Base-by-base conservation (phyloP, 2,329 filamentous ascomycete genomes). In the Aspergillus glaucus region DNA sequence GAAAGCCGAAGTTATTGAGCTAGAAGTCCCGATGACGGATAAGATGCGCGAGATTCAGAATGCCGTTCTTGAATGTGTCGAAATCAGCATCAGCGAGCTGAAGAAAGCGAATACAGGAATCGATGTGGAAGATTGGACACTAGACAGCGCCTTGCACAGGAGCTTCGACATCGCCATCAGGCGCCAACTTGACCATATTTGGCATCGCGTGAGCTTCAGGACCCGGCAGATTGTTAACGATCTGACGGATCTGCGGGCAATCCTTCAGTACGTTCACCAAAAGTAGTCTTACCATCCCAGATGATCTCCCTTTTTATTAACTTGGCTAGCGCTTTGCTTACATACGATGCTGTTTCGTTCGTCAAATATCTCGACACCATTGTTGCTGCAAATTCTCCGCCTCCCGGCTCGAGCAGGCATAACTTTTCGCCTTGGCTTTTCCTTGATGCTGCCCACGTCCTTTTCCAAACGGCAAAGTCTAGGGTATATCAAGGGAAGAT, bases 361-460 rank as follows among this genome's bases (percentile, higher is more conserved):
- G 81, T 95, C 52, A 88, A 92, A 63, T 92, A 95, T 65, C 79
- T 98, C 4, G 93, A 98, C 65, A 96, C 90, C 0, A 92, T 98
- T 43, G 82, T 95, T 44, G 89, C 92, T 8, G 88, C 91, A 0
- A 90, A 95, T 62, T 87, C 88, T 43, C 91, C 93, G 4, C 86
- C 88, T 1, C 87, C 90, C 7, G 91, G 90, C 0, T 92, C 90
- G 2, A 95, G 84, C 2, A 82, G 85, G 54, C 88, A 95, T 62
- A 91, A 85, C 30, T 89, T 95, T 60, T 94, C 91, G 0, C 93
- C 93, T 0, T 98, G 93, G 93, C 76, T 98, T 28, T 97, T 96
- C 59, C 79, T 97, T 4, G 93, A 97, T 66, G 91, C 92, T 21
- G 92, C 93, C 0, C 88, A 97, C 67, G 91, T 88, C 14, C 88